These are phyloP conservation scores for Phytophthora capsici DNA, from an alignment of 352 stramenopile genomes.

Conservation along the genomic window DNA sequence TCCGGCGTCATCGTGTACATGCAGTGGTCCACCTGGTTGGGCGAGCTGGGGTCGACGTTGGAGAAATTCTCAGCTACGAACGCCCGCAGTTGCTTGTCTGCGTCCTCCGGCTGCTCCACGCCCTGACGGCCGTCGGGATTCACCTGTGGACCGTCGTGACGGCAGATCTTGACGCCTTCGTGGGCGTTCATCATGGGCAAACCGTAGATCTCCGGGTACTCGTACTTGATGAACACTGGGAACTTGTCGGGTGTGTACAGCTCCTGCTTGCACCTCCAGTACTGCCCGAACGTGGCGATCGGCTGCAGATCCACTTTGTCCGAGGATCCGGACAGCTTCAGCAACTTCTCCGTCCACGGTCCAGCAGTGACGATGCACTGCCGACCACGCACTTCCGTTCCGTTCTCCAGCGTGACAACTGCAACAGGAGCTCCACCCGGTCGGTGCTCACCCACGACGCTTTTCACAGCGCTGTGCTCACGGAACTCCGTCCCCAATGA, in stretches of 20 bases:
- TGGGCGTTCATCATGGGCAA: conserved; percentile 49
- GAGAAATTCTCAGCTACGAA: conserved; percentile 59
- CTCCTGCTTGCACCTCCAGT: conserved; percentile 60
- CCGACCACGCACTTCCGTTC: conserved; percentile 23
- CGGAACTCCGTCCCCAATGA: conserved; percentile 47
- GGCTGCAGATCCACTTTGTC: conserved; percentile 55
- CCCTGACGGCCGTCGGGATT: conserved; percentile 53
- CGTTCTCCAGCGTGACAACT: conserved; percentile 41
- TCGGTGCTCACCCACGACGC: conserved; percentile 30
- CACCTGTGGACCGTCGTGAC: conserved; percentile 57
- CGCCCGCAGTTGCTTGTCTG: conserved; percentile 32
- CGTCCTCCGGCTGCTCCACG: conserved; percentile 36
- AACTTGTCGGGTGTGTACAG: conserved; percentile 55
- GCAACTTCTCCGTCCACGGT: conserved; percentile 56
- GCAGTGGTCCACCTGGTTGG: conserved; percentile 62
- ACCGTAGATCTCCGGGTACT: conserved; percentile 55
- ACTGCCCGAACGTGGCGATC: conserved; percentile 71
- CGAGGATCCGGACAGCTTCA: conserved; percentile 22
- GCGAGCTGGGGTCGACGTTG: conserved; percentile 49
- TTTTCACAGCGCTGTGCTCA: conserved; percentile 39
- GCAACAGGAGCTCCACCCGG: conserved; percentile 23
- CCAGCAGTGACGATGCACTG: conserved; percentile 71
- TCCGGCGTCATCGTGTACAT: conserved; percentile 89
- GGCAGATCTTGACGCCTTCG: conserved; percentile 79
- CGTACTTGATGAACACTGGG: conserved; percentile 77